A percentile compares a stretch with the other conserved stretches of the same genome.
Conservation (phyloP, 2,329 filamentous ascomycete genomes). For the Calonectria leucothoes region DNA sequence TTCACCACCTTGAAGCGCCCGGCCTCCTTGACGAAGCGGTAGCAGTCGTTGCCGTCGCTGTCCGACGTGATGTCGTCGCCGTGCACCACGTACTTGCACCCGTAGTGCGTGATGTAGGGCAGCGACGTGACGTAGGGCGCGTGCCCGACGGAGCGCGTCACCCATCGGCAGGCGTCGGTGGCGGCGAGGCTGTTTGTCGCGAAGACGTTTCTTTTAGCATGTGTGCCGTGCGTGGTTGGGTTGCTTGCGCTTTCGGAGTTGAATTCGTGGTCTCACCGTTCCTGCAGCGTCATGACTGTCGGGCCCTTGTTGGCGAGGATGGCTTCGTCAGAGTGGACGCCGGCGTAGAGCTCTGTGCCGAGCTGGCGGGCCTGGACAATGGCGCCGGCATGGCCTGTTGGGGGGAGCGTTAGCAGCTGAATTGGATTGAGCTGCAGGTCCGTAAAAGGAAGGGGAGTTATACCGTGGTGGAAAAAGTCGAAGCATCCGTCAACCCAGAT, state of each 20-base stretch:
- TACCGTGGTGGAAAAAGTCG: constrained; percentile 98
- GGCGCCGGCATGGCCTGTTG: constrained; percentile 88
- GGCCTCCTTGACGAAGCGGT: constrained; percentile 95
- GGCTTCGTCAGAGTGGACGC: constrained; percentile 94
- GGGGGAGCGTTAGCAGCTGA: background rate
- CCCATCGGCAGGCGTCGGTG: constrained; percentile 95
- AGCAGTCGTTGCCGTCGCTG: constrained; percentile 93
- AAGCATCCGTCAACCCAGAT: constrained; percentile 99
- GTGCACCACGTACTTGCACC: constrained; percentile 95
- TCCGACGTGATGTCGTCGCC: constrained; percentile 98
- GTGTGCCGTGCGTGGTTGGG: no score
- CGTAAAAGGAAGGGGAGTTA: no score
- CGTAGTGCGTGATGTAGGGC: constrained; percentile 94
- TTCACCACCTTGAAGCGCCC: constrained; percentile 97
- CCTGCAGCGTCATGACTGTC: constrained; percentile 93
- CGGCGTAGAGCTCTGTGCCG: constrained; percentile 88
- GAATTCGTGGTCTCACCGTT: constrained; percentile 68
- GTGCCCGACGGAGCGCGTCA: constrained; percentile 82
- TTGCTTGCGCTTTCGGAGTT: background rate
- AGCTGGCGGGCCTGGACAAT: constrained; percentile 96
- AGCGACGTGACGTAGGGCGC: constrained; percentile 96
- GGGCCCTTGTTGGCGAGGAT: constrained; percentile 98
- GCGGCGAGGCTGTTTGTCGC: constrained; percentile 75
- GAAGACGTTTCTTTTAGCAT: constrained; percentile 22
- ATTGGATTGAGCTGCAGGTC: rapidly evolving